Conservation (phyloP, 139 green algal genomes). For the Tetradesmus lagerheimii region DNA sequence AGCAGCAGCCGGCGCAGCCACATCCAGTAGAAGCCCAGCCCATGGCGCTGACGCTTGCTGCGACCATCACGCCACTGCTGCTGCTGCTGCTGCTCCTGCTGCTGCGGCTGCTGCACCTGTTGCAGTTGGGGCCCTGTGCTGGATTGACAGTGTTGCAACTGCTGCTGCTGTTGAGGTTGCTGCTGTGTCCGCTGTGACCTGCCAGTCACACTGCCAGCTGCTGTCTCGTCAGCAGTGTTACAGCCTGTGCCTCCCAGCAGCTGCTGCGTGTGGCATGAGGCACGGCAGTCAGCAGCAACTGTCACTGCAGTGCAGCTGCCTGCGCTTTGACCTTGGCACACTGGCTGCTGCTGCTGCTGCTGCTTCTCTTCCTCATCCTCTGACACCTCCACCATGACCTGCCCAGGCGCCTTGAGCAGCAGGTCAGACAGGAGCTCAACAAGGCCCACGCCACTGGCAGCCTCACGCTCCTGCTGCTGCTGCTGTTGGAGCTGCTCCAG, state of each 20-base stretch:
- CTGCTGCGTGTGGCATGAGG: neutral
- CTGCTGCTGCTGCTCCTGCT: constrained; percentile 14
- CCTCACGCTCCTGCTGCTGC: neutral
- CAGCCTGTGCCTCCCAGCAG: no score
- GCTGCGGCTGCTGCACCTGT: neutral
- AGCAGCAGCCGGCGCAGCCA: neutral
- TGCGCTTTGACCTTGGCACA: neutral
- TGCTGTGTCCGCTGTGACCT: neutral
- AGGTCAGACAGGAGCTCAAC: constrained; percentile 18
- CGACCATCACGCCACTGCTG: neutral
- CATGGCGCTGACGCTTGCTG: neutral
- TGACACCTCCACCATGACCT: constrained; percentile 11
- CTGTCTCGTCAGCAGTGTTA: neutral
- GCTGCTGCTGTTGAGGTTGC: neutral
- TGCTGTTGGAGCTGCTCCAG: constrained; percentile 13
- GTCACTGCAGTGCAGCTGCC: neutral
- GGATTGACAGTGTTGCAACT: neutral
- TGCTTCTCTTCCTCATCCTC: neutral
- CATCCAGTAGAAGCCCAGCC: neutral
- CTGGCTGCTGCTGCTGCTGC: neutral
- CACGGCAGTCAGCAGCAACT: neutral
- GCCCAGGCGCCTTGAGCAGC: neutral
- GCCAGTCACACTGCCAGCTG: no score
- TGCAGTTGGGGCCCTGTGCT: no score
- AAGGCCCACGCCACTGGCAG: neutral